phyloP scores from a whole-genome alignment of 1,284 basidiomycete genomes.

The Xanthoconium separans region DNA sequence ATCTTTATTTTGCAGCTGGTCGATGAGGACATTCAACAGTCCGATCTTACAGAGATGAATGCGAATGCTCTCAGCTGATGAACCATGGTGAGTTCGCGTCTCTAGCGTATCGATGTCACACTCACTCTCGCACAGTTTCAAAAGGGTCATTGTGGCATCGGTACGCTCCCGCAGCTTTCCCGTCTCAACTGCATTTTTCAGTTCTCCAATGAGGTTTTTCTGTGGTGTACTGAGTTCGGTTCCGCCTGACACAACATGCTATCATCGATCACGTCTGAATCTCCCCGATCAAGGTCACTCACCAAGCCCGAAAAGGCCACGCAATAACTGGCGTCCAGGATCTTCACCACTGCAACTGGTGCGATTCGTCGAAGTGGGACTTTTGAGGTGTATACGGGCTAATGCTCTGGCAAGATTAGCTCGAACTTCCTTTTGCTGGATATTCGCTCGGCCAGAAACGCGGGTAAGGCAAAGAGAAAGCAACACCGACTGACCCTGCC shows the following conservation, averaged over 20 bases:
- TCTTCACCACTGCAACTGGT: too few relatives aligned
- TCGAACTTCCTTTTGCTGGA: too few relatives aligned
- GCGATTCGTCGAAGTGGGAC: too few relatives aligned
- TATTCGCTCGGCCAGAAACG: too few relatives aligned
- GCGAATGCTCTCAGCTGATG: neutral
- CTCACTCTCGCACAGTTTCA: slow-evolving; percentile 1
- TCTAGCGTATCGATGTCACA: neutral
- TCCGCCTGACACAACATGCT: slow-evolving; percentile 6
- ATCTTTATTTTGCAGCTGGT: slow-evolving; percentile 8
- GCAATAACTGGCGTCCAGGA: too few relatives aligned
- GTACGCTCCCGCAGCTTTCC: slow-evolving; percentile 14
- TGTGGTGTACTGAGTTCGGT: neutral
- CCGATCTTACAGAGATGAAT: neutral
- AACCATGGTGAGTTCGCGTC: neutral
- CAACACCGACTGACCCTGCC: too few relatives aligned
- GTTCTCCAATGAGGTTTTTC: slow-evolving; percentile 6
- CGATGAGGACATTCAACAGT: slow-evolving; percentile 1
- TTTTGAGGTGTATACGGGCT: too few relatives aligned
- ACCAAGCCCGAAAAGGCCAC: too few relatives aligned
- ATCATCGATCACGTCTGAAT: too few relatives aligned
- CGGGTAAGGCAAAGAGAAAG: too few relatives aligned
- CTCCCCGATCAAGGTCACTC: too few relatives aligned
- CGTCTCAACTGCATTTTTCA: slow-evolving; percentile 3
- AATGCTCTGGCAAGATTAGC: too few relatives aligned
- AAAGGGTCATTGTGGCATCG: slow-evolving; percentile 19